Evolutionary conservation across 352 stramenopile genomes (phyloP).

Genomic region (Pythium pectinolyticum): DNA sequence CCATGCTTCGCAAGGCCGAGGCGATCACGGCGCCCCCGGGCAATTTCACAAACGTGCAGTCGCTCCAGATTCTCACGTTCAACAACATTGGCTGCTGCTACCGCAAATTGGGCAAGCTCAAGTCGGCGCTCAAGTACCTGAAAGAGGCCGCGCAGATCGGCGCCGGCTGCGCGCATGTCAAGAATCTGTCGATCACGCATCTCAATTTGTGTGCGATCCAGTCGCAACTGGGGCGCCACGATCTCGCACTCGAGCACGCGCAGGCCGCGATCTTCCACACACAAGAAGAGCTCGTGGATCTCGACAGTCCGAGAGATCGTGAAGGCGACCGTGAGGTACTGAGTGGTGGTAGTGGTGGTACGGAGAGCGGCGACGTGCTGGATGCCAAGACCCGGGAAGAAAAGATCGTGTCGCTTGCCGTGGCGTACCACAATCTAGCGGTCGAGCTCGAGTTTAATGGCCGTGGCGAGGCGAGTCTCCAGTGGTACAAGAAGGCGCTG

Average conservation of each 20-base stretch:
- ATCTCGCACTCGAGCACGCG: conserved; percentile 70
- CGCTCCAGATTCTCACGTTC: conserved; percentile 79
- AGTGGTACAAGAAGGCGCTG: conserved; percentile 85
- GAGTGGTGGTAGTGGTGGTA: too few relatives aligned
- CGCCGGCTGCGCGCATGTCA: conserved; percentile 47
- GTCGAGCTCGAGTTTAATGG: conserved; percentile 81
- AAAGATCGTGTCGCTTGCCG: conserved; percentile 73
- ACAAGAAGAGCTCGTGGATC: conserved; percentile 71
- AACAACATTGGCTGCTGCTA: conserved; percentile 86
- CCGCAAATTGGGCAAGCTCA: conserved; percentile 71
- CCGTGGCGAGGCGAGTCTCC: conserved; percentile 64
- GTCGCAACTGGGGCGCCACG: conserved; percentile 69
- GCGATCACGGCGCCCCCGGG: conserved; percentile 54
- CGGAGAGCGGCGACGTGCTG: conserved; percentile 41
- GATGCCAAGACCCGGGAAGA: conserved; percentile 65
- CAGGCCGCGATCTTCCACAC: conserved; percentile 82
- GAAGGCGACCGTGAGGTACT: conserved; percentile 33
- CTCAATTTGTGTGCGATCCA: conserved; percentile 82
- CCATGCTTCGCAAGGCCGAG: conserved; percentile 72
- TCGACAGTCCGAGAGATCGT: conserved; percentile 40
- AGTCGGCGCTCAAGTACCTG: conserved; percentile 74
- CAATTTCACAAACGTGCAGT: conserved; percentile 64
- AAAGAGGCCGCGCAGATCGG: conserved; percentile 71
- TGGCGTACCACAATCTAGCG: conserved; percentile 80
- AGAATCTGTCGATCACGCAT: conserved; percentile 81